Evolutionary conservation across 2,329 filamentous ascomycete genomes (phyloP), one percentile per base, ranked within the genome.

Genomic region (Fusarium protoensiforme): DNA sequence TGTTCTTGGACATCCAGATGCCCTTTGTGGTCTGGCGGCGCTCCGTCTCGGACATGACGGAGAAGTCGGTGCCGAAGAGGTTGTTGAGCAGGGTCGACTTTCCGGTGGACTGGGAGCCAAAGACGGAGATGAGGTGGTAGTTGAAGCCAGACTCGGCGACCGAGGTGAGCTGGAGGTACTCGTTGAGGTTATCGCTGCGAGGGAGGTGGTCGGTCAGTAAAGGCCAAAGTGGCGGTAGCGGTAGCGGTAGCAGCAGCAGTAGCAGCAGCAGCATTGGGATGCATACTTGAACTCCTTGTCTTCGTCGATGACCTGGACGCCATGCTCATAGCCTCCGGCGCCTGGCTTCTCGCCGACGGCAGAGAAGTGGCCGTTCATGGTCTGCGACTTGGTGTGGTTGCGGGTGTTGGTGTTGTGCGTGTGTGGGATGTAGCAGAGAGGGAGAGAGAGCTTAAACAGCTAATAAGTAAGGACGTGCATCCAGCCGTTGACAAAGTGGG

Each of bases 1-100:
- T 98, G 85, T 98, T 98, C 87, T 98, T 97, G 74, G 95, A 97
- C 92, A 99, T 93, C 96, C 96, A 99, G 81, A 99, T 99, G 80
- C 96, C 96, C 87, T 98, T 99, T 51, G 96, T 99, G 0, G 96
- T 99, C 87, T 99, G 96, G 71, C 95, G 92, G 74, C 96, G 91
- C 83, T 98, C 95, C 71, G 91, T 89, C 87, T 99, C 96, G 78
- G 94, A 94, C 96, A 99, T 99, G 81, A 99, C 96, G 76, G 94
- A 96, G 85, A 99, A 99, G 65, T 95, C 89, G 75, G 96, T 99
- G 72, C 94, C 94, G 82, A 99, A 99, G 65, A 99, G 91, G 84
- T 96, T 89, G 86, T 99, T 99, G 74, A 99, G 91, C 53, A 99
- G 89, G 7, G 96, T 99, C 53, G 96, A 98, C 86, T 99, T 99